phyloP scores from a whole-genome alignment of 148 eudicot species.

The Chenopodium album region DNA sequence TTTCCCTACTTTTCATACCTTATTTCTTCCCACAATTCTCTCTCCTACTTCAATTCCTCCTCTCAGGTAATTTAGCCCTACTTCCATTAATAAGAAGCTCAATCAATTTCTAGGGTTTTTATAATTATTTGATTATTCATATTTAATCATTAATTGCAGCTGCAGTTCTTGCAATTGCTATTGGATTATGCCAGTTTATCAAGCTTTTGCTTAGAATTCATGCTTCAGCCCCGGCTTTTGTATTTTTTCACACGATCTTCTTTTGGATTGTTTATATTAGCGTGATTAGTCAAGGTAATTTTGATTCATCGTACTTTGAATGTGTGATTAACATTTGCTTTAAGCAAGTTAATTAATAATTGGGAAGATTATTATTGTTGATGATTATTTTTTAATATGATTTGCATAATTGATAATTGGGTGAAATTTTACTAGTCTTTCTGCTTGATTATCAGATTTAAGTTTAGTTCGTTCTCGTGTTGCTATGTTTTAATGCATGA shows the following conservation, averaged over 20 bases:
- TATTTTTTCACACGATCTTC: constrained; percentile 49
- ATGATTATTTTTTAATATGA: background rate
- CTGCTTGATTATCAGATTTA: background rate
- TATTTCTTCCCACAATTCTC: constrained; percentile 37
- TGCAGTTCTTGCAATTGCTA: constrained; percentile 34
- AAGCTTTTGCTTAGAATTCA: constrained; percentile 47
- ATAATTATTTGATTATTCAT: background rate
- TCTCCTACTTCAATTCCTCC: constrained; percentile 38
- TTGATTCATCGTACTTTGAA: background rate
- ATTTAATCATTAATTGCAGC: constrained; percentile 29
- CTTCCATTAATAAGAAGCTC: background rate
- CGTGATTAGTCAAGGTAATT: constrained; percentile 51
- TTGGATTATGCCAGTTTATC: constrained; percentile 37
- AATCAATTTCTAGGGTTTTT: constrained; percentile 1
- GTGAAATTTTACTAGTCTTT: background rate
- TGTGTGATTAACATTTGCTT: background rate
- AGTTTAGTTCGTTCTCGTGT: background rate
- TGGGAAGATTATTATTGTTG: background rate
- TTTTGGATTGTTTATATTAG: constrained; percentile 49
- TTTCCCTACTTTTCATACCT: constrained; percentile 42
- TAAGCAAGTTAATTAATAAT: no score
- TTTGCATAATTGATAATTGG: background rate
- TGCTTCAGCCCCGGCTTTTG: constrained; percentile 76
- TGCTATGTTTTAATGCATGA: no score
- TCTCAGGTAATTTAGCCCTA: constrained; percentile 46